Base-by-base conservation (phyloP, 2,329 filamentous ascomycete genomes). In the Ceratocystis variospora region DNA sequence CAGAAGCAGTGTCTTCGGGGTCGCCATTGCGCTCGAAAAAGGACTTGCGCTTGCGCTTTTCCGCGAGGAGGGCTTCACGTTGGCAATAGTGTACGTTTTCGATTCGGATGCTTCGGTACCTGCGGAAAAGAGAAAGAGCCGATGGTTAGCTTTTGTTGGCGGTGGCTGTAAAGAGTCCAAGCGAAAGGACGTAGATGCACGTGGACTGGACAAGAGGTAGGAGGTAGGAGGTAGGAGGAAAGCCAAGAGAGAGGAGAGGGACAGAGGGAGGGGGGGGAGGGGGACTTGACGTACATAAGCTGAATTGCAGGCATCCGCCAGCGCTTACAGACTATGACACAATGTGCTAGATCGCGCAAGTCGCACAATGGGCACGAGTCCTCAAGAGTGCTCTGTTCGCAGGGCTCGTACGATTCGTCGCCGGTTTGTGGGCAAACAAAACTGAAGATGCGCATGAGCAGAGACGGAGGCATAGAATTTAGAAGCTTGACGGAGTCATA, bases 31-130 rank as follows among this genome's bases (percentile, higher is more conserved):
- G 82, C 73, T 89, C 82, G 74, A 90, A 87, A 72, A 86, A 84
- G 45, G 86, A 87, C 68, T 83, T 83, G 69, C 86, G 86, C 74
- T 89, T 90, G 69, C 92, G 87, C 74, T 83, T 86, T 71, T 93
- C 89, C 64, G 89, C 84, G 45, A 96, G 83, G 71, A 88, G 79
- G 68, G 89, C 87, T 76, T 97, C 93, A 71, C 89, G 87, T 70
- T 88, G 85, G 79, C 93, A 97, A 77, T 96, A 96, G 76, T 97
- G 93, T 41, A 96, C 92, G 19, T 89, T 84, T 74, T 97, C 93
- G 74, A 97, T 94, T 68, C 92, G 89, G 70, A 97, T 86, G 78
- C 90, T 92, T 72, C 87, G 86, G 75, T 95, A 96, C 70, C 90
- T 95, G 71, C 45, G 71, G 65, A 64, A 50, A 45, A 31, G 61